Percentiles rank a stretch among this genome's conserved stretches.
Conservation (phyloP, 805 yeast genomes). For the Yamadazyma ubonensis region DNA sequence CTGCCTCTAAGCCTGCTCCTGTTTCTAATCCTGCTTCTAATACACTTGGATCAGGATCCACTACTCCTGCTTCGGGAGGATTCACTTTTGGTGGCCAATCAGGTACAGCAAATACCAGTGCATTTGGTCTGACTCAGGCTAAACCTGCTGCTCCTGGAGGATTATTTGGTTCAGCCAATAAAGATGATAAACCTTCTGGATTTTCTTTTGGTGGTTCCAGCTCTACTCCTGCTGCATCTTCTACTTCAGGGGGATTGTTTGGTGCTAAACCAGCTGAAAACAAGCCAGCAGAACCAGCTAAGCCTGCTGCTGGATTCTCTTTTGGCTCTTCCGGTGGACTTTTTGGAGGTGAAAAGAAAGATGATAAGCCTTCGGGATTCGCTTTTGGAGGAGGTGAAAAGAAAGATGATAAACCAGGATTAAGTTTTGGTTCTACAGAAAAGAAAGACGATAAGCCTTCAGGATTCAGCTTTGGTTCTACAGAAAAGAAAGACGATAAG, state of each 20-base stretch:
- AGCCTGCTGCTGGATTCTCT: constrained; percentile 16
- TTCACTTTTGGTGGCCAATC: background rate
- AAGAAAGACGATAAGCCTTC: too few species aligned
- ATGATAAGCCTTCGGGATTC: constrained; percentile 18
- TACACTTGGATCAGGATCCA: too few species aligned
- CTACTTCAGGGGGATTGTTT: constrained; percentile 4
- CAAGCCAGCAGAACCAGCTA: constrained; percentile 13
- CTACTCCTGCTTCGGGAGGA: constrained; percentile 2
- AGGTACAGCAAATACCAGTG: too few species aligned
- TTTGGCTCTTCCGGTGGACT: constrained; percentile 14
- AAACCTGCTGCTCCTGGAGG: constrained; percentile 9
- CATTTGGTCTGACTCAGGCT: background rate
- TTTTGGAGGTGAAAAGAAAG: constrained; percentile 19
- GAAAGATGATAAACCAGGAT: constrained; percentile 14
- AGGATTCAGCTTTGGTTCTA: too few species aligned
- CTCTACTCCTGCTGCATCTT: background rate
- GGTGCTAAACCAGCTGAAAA: constrained; percentile 19
- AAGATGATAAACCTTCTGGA: constrained; percentile 18
- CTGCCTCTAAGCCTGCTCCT: constrained; percentile 12
- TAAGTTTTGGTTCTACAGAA: constrained; percentile 16
- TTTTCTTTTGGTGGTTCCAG: constrained; percentile 22
- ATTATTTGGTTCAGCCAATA: constrained; percentile 8
- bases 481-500: too few species aligned
- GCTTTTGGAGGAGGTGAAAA: constrained; percentile 15
- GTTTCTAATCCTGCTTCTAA: background rate